Evolutionary conservation across 495 filamentous ascomycete species (phyloP).

Genomic region (Staphylotrichum tortipilum): DNA sequence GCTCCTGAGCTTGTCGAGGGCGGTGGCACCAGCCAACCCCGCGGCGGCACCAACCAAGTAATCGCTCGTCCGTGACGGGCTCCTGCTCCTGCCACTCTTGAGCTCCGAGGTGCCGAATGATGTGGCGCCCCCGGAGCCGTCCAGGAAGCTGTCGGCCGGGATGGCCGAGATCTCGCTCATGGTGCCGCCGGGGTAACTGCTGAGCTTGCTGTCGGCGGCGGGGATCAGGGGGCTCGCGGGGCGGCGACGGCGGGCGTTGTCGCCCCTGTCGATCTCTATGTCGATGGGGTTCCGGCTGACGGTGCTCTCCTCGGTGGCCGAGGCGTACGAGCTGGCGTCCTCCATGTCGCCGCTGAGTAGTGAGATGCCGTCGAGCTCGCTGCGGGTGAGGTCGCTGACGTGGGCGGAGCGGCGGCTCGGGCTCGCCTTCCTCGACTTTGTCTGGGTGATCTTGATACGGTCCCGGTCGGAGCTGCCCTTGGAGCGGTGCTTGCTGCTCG

Average conservation of each 20-base stretch:
- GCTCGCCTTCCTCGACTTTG: slow-evolving; percentile 48
- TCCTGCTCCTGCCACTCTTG: slow-evolving; percentile 29
- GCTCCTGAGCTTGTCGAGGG: slow-evolving; percentile 41
- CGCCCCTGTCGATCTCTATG: slow-evolving; percentile 56
- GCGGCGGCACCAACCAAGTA: slow-evolving; percentile 27
- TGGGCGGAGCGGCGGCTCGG: slow-evolving; percentile 52
- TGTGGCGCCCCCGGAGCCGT: slow-evolving; percentile 43
- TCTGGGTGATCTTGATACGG: slow-evolving; percentile 75
- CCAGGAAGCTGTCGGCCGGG: slow-evolving; percentile 83
- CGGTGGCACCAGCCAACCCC: slow-evolving; percentile 32
- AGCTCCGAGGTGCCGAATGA: slow-evolving; percentile 23
- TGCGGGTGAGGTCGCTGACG: slow-evolving; percentile 46
- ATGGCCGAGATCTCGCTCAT: slow-evolving; percentile 83
- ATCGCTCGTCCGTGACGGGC: slow-evolving; percentile 29
- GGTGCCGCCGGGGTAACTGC: slow-evolving; percentile 50
- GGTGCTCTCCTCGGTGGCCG: slow-evolving; percentile 68
- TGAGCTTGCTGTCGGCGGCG: slow-evolving; percentile 45
- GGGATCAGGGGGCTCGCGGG: slow-evolving; percentile 50
- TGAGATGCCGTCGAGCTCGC: slow-evolving; percentile 30
- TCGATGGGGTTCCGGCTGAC: slow-evolving; percentile 67
- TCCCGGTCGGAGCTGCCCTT: slow-evolving; percentile 44
- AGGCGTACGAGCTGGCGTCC: slow-evolving; percentile 56
- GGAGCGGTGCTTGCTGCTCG: slow-evolving; percentile 46
- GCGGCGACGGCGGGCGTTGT: slow-evolving; percentile 35
- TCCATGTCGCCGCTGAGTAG: slow-evolving; percentile 44